Percentiles rank a stretch among this genome's conserved stretches.
These are phyloP conservation scores for Zymoseptoria crescenta DNA, from an alignment of 2,329 filamentous ascomycete species.

Conservation along the genomic window DNA sequence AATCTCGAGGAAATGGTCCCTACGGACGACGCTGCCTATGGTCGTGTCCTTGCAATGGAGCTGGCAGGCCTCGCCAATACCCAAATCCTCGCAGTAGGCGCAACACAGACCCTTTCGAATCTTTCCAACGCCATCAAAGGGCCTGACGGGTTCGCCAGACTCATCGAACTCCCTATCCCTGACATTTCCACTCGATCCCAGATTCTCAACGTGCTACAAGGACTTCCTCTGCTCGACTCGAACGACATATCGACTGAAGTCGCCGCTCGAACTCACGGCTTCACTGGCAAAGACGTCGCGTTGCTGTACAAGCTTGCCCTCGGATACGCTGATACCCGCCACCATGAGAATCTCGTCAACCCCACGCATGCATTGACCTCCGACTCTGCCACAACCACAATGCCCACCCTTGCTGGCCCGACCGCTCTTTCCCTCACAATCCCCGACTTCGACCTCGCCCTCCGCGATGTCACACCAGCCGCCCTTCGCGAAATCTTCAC, in stretches of 20 bases:
- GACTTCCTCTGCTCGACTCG: conserved; percentile 38
- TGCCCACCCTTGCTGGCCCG: background rate
- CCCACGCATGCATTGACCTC: background rate
- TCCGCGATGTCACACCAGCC: conserved; percentile 65
- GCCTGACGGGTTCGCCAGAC: conserved; percentile 54
- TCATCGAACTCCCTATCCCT: conserved; percentile 70
- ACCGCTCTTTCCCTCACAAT: background rate
- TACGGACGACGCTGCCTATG: conserved; percentile 42
- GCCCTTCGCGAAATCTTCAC: conserved; percentile 86
- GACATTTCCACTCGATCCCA: conserved; percentile 62
- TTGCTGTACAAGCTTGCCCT: conserved; percentile 53
- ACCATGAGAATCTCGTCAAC: conserved; percentile 26
- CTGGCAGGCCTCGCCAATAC: conserved; percentile 49
- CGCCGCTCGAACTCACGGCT: conserved; percentile 75
- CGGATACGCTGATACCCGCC: conserved; percentile 29
- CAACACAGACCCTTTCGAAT: conserved; percentile 64
- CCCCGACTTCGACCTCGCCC: conserved; percentile 56
- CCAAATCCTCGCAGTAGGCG: conserved; percentile 64
- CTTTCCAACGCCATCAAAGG: conserved; percentile 63
- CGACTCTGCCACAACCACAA: background rate
- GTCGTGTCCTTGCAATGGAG: conserved; percentile 40
- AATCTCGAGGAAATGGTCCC: conserved; percentile 63
- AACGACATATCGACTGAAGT: conserved; percentile 52
- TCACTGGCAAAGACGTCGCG: conserved; percentile 70
- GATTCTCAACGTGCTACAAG: conserved; percentile 58